Evolutionary conservation across 768 basidiomycete genomes (phyloP), one percentile per base, ranked within the genome.

Genomic region (Boletellus sp.): DNA sequence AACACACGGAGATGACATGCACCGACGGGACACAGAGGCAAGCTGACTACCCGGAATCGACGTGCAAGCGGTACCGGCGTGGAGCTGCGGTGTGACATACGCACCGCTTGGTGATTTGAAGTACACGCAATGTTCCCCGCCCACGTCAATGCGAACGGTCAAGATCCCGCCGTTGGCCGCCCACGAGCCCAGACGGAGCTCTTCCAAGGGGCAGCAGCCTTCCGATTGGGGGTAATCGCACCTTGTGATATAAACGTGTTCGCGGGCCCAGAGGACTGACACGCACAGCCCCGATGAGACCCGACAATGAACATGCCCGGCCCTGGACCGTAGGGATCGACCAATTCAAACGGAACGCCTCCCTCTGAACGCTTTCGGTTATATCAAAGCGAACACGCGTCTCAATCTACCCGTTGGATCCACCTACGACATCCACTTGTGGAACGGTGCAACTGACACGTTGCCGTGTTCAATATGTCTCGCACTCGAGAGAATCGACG

Each of bases 1-100:
- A n/a, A n/a, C 43, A 54, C 57, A 52, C 63, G 62, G 63, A 65
- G 47, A 65, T 63, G 60, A 65, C 63, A 53, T 50, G 20, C 52
- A 62, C 32, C 49, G 45, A 40, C 51, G 44, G 34, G 35, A 57
- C 47, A 62, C 51, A 62, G 43, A 51, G 45, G 60, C 48, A 47
- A 50, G 44, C 34, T 19, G 32, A 48, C 51, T 47, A 65, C 33
- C 61, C 50, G 31, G 43, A 59, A 59, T 26, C 44, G 44, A 40
- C 44, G 32, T 42, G 60, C 41, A 39, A 56, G 42, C 63, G 63
- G 56, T 49, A 50, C 60, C 53, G 56, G 59, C 51, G 47, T 56
- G 62, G 47, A 31, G 49, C 45, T 48, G 39, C 28, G 20, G 48
- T 33, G 50, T 40, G 45, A 39, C 32, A 54, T 49, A 41, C 31